Evolutionary conservation across 2,329 filamentous ascomycete genomes (phyloP), one percentile per base, ranked within the genome.

Genomic region (Paecilomyces formosus): DNA sequence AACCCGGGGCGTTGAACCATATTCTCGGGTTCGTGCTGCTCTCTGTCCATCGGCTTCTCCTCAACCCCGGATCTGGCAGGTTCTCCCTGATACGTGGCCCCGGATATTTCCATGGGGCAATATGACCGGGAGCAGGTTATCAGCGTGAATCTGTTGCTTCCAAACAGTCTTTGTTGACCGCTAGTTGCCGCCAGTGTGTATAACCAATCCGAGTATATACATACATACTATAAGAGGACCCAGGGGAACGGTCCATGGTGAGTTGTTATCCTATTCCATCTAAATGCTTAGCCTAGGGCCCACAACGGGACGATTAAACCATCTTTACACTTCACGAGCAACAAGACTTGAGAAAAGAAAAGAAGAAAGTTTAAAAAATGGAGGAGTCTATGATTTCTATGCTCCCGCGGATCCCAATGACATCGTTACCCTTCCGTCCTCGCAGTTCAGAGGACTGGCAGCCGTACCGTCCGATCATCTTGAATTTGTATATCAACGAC

Each of bases 361-460:
- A 31, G 30, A 31, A 31, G 30, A 31, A 31, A 31, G 30, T 31
- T 50, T 21, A 21, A 28, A 52, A 18, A 15, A 52, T 28, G 26
- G 26, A 24, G 50, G 50, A 13, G 5, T 28, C 50, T 26, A 28
- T 52, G 50, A 52, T 28, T 52, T 21, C 50, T 28, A 28, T 52
- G 21, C 24, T 52, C 4, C 26, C 50, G 11, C 26, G 22, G 22
- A 24, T 28, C 12, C 21, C 26, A n/a, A 52, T 28, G 50, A 24
- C 50, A 4, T 21, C 50, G 50, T 52, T 28, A 28, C 21, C 67
- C 56, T 71, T 73, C 59, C 68, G 69, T 45, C 71, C 71, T 60
- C 70, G 70, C 64, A 65, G 67, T 63, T 72, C 70, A 24, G 71
- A 73, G 35, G 71, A 74, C 58, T 74, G 71, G 71, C 68, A 72